Percentiles rank a stretch among this genome's conserved stretches.
Evolutionary conservation across 129 eudicot genomes (phyloP).

Genomic region (Solidago caesia): DNA sequence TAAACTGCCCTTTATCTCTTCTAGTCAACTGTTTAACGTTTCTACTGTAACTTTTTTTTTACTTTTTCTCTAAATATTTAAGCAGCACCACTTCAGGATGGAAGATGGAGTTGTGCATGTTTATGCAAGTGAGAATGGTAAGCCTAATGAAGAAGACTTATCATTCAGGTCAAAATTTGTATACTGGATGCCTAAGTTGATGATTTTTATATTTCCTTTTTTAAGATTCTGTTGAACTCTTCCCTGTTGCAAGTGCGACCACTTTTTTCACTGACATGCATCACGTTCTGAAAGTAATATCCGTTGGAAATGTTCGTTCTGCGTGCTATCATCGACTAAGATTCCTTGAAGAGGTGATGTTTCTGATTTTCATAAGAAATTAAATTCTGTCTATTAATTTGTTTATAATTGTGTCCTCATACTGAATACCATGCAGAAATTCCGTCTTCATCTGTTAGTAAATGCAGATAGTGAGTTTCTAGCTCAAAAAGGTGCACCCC

Average conservation of each 20-base stretch:
- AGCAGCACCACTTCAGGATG: constrained; percentile 69
- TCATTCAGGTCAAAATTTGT: not conserved
- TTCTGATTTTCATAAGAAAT: not conserved
- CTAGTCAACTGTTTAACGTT: not conserved
- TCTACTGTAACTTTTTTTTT: constrained; percentile 12
- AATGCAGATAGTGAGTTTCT: constrained; percentile 67
- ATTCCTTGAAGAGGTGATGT: constrained; percentile 66
- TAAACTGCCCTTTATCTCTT: constrained; percentile 39
- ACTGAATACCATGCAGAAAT: constrained; percentile 55
- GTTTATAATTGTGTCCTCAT: constrained; percentile 26
- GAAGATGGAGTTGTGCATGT: constrained; percentile 72
- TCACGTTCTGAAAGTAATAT: constrained; percentile 57
- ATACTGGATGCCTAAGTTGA: not conserved
- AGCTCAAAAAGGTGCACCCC: constrained; percentile 73
- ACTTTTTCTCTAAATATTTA: constrained; percentile 23
- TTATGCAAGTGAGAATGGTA: constrained; percentile 59
- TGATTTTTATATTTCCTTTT: not conserved
- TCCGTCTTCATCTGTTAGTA: constrained; percentile 71
- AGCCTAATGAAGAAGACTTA: constrained; percentile 9
- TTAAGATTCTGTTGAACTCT: constrained; percentile 56
- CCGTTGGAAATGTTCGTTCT: constrained; percentile 68
- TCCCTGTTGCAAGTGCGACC: constrained; percentile 70
- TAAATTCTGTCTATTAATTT: constrained; percentile 5
- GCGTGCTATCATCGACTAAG: constrained; percentile 64
- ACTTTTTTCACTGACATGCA: constrained; percentile 75